Percentiles rank a stretch among this genome's conserved stretches.
Conservation (phyloP, 208 protist genomes). For the Jaenimonas drosophilae region DNA sequence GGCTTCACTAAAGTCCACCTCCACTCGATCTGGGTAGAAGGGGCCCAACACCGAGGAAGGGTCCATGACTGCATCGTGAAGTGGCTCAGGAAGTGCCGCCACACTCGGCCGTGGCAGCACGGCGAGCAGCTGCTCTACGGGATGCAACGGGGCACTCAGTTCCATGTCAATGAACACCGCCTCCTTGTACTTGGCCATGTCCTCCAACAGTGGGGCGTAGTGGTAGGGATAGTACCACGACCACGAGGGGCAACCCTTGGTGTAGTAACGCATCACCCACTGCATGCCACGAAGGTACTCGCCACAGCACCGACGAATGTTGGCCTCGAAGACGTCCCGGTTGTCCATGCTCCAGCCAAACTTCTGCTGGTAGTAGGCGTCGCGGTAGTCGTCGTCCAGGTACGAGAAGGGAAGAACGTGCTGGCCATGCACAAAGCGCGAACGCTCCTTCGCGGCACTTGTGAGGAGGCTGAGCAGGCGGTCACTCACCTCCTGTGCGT, state of each 20-base stretch:
- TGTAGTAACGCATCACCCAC: slow-evolving; percentile 99
- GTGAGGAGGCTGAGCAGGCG: slow-evolving; percentile 28
- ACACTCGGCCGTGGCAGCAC: slow-evolving; percentile 91
- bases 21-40: slow-evolving; percentile 97
- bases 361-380: slow-evolving; percentile 75
- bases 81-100: slow-evolving; percentile 82
- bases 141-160: slow-evolving; percentile 84
- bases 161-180: slow-evolving; percentile 61
- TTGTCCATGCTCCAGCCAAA: slow-evolving; percentile 50
- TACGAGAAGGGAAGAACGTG: slow-evolving; percentile 78
- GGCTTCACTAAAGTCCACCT: slow-evolving; percentile 95
- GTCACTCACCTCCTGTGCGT: slow-evolving; percentile 49
- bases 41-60: slow-evolving; percentile 87
- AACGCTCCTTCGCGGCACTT: slow-evolving; percentile 43
- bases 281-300: slow-evolving; percentile 95
- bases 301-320: slow-evolving; percentile 53
- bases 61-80: slow-evolving; percentile 88
- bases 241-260: slow-evolving; percentile 95
- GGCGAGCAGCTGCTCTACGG: slow-evolving; percentile 97
- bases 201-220: slow-evolving; percentile 96
- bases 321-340: slow-evolving; percentile 9
- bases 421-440: slow-evolving; percentile 46
- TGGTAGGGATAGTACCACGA: slow-evolving; percentile 99
- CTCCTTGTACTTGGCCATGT: slow-evolving; percentile 53
- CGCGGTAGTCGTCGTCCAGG: slow-evolving; percentile 50